Evolutionary conservation across 129 eudicot species (phyloP).

Genomic region (Erigeron canadensis): DNA sequence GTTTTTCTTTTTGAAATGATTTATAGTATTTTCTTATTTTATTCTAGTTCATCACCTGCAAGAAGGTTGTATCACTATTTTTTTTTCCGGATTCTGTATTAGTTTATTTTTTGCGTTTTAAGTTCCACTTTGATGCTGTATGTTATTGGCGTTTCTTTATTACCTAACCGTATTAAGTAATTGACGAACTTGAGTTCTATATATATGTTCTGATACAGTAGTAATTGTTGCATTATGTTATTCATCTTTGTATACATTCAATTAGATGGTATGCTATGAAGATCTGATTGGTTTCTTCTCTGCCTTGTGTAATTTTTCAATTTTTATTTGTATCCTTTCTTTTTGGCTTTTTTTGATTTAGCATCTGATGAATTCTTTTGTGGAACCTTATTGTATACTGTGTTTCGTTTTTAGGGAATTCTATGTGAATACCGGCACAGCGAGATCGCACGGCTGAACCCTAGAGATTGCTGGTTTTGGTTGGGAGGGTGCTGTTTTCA

Average conservation of each 20-base stretch:
- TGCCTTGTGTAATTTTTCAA: slow-evolving; percentile 9
- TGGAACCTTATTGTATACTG: not conserved
- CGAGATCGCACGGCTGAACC: slow-evolving; percentile 69
- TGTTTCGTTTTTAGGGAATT: slow-evolving; percentile 46
- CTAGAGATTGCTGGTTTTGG: slow-evolving; percentile 85
- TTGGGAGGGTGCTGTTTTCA: slow-evolving; percentile 56
- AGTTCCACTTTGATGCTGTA: too few species aligned
- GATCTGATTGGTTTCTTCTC: not conserved
- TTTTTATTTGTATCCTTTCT: not conserved
- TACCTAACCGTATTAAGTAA: too few species aligned
- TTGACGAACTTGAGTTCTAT: too few species aligned
- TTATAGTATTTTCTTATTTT: not conserved
- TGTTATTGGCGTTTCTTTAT: too few species aligned
- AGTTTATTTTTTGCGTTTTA: too few species aligned
- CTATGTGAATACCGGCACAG: slow-evolving; percentile 72
- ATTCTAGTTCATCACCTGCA: not conserved
- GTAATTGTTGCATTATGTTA: slow-evolving; percentile 13
- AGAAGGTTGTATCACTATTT: too few species aligned
- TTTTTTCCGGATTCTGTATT: too few species aligned
- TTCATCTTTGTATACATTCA: slow-evolving; percentile 17
- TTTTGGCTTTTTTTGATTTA: not conserved
- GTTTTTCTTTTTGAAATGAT: not conserved
- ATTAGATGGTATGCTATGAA: slow-evolving; percentile 6
- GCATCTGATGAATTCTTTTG: slow-evolving; percentile 7
- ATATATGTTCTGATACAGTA: not conserved